phyloP scores from a whole-genome alignment of 1,139 yeast genomes.

The Blastobotrys apis region DNA sequence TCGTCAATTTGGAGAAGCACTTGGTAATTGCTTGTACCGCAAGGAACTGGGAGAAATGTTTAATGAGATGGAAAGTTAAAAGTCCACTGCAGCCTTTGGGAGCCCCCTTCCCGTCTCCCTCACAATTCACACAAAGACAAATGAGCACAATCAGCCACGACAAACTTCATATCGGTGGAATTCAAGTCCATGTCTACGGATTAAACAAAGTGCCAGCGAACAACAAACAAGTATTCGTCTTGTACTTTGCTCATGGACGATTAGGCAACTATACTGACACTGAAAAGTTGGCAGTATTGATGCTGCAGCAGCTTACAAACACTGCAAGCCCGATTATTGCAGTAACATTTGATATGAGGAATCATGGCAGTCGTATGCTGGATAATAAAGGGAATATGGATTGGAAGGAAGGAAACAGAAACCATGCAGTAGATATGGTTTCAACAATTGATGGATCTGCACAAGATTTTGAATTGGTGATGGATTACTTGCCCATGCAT shows the following conservation, averaged over 20 bases:
- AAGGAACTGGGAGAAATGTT: neutral
- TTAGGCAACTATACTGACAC: neutral
- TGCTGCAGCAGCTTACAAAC: neutral
- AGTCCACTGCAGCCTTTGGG: too few relatives aligned
- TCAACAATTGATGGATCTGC: constrained; percentile 49
- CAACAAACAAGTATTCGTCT: constrained; percentile 1
- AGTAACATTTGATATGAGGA: constrained; percentile 54
- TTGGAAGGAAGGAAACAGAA: constrained; percentile 47
- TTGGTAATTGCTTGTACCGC: constrained; percentile 75
- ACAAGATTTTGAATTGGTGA: constrained; percentile 46
- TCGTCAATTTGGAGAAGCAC: constrained; percentile 69
- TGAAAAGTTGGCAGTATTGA: neutral
- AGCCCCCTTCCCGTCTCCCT: too few relatives aligned
- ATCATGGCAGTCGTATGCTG: constrained; percentile 52
- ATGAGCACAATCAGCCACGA: neutral
- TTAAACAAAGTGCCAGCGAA: neutral
- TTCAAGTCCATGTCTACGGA: constrained; percentile 7
- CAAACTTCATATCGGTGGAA: neutral
- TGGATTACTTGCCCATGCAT: constrained; percentile 47
- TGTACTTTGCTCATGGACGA: constrained; percentile 10
- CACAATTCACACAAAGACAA: neutral
- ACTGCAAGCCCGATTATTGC: constrained; percentile 32
- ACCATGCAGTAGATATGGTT: constrained; percentile 53
- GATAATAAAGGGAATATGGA: constrained; percentile 38
- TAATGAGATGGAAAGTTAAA: constrained; percentile 1